Percentiles rank a stretch among this genome's conserved stretches.
These are phyloP conservation scores for Fusarium sp. DNA, from an alignment of 2,329 filamentous ascomycete species.

Conservation along the genomic window DNA sequence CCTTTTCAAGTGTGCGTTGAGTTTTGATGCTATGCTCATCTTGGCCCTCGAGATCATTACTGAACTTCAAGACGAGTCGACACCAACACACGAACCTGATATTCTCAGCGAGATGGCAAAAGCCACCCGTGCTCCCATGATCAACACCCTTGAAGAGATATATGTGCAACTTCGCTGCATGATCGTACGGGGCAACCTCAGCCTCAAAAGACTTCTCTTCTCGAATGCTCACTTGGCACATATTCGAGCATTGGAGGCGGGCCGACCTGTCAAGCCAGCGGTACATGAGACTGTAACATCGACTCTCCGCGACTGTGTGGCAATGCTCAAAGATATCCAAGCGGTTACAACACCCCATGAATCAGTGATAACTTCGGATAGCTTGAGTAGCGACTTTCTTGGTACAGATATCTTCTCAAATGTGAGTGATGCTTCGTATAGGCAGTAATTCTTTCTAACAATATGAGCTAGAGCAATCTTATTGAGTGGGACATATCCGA, in stretches of 20 bases:
- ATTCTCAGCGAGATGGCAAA: slow-evolving; percentile 38
- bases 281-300: slow-evolving; percentile 35
- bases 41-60: slow-evolving; percentile 37
- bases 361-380: slow-evolving; percentile 17
- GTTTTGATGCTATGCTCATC: slow-evolving; percentile 39
- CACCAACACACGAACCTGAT: slow-evolving; percentile 28
- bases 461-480: slow-evolving; percentile 25
- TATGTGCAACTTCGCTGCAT: slow-evolving; percentile 32
- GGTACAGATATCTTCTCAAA: slow-evolving; percentile 28
- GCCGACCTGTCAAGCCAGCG: slow-evolving; percentile 29
- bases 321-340: slow-evolving; percentile 21
- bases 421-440: slow-evolving; percentile 10
- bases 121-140: slow-evolving; percentile 31
- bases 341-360: slow-evolving; percentile 32
- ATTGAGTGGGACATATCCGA: slow-evolving; percentile 41
- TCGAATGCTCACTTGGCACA: slow-evolving; percentile 35
- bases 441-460: slow-evolving; percentile 3
- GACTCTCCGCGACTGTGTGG: slow-evolving; percentile 31
- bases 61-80: slow-evolving; percentile 37
- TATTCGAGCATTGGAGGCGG: slow-evolving; percentile 37
- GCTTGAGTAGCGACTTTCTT: slow-evolving; percentile 25
- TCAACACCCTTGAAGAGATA: slow-evolving; percentile 29
- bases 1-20: slow-evolving; percentile 40
- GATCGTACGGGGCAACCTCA: slow-evolving; percentile 34
- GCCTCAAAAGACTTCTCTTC: slow-evolving; percentile 39